Base-by-base conservation (phyloP, 2,329 filamentous ascomycete genomes). In the Cladosporium sp. region DNA sequence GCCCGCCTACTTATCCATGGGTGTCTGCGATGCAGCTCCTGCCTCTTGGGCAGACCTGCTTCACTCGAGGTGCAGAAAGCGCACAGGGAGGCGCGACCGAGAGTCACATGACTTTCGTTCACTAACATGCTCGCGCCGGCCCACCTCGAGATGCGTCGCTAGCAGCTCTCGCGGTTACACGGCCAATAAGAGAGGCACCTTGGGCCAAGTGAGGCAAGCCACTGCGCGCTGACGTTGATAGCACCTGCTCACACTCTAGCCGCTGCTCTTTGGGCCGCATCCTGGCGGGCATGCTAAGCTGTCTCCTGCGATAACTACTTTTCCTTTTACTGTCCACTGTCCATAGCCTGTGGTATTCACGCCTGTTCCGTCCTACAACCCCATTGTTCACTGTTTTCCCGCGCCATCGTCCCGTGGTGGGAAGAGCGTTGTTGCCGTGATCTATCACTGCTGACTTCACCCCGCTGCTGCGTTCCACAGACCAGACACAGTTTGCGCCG, bases 201-300 rank as follows among this genome's bases (percentile, higher is more conserved):
- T n/a, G n/a, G 25, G 25, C 25, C 3, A 25, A 25, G 25, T 25
- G 25, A 30, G 25, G 22, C 17, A 43, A 43, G n/a, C 28, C 30
- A n/a, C n/a, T 50, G 8, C 8, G 12, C 11, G 7, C 12, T 50
- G 47, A 50, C 47, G 28, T 34, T 8, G 9, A 30, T 19, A 4
- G 28, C 28, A 50, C 25, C 28, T 20, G 20, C 40, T 43, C 19
- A 11, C 17, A 43, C 17, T 50, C 28, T 50, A 50, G 47, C 47
- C 47, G 47, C 47, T 50, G 47, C 47, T 14, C 47, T 25, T 51
- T 51, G 49, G 49, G 49, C 49, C 49, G 49, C 49, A 51, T 51
- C 17, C 17, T 43, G 40, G 40, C n/a, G 40, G 49, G 25, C 42
- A 45, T n/a, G 42, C 20, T 34, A 25, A 30, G 40, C 25, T 50